Conservation (phyloP, 805 yeast species). For the Wickerhamiella alocasiicola region DNA sequence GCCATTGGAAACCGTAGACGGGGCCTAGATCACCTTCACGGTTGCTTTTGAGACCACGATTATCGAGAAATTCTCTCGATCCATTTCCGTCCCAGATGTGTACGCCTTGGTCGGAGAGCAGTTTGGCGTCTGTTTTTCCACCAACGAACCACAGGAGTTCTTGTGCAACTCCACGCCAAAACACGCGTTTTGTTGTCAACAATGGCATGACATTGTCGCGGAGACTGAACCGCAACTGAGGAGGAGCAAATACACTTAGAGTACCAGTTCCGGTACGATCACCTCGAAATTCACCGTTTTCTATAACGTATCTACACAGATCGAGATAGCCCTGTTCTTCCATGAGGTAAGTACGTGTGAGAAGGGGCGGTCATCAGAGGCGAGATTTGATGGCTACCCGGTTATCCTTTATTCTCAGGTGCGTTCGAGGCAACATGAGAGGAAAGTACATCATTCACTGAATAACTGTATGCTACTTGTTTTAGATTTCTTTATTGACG, state of each 20-base stretch:
- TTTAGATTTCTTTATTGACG: too few relatives aligned
- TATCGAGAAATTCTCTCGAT: constrained; percentile 77
- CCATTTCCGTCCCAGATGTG: constrained; percentile 99
- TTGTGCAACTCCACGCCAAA: constrained; percentile 74
- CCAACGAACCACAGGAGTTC: constrained; percentile 88
- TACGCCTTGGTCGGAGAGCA: constrained; percentile 71
- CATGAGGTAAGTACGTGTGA: neutral
- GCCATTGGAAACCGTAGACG: constrained; percentile 98
- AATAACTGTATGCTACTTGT: too few relatives aligned
- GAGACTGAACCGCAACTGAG: constrained; percentile 76
- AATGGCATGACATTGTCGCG: constrained; percentile 68
- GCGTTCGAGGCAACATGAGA: too few relatives aligned
- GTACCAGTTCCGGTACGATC: constrained; percentile 99
- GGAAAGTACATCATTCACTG: too few relatives aligned
- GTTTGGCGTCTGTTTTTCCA: constrained; percentile 81
- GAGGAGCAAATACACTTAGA: constrained; percentile 81
- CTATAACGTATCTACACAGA: constrained; percentile 61
- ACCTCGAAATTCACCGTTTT: constrained; percentile 79
- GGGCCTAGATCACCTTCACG: constrained; percentile 96
- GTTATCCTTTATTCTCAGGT: too few relatives aligned
- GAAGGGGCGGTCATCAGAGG: too few relatives aligned
- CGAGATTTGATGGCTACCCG: too few relatives aligned
- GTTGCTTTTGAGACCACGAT: constrained; percentile 64
- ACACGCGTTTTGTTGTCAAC: constrained; percentile 85
- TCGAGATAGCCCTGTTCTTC: constrained; percentile 84